Percentiles rank a stretch among this genome's conserved stretches.
Evolutionary conservation across 306 rosid species (phyloP).

Genomic region (Lablab purpureus): DNA sequence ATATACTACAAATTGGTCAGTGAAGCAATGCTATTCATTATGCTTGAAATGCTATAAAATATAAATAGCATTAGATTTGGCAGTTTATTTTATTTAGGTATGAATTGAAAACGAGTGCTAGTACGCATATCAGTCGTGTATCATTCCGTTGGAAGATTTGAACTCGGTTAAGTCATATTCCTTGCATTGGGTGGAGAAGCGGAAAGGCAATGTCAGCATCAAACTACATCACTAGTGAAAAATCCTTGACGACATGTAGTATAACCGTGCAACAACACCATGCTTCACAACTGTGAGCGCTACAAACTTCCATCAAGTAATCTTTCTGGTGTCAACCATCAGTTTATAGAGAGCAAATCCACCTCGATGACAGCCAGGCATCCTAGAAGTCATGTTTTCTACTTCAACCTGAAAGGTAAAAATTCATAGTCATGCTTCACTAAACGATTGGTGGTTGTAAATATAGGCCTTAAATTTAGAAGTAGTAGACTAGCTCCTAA

Average conservation of each 20-base stretch:
- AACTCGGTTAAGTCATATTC: slow-evolving; percentile 7
- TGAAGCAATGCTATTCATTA: slow-evolving; percentile 18
- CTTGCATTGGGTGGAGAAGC: background rate
- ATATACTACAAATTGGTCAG: background rate
- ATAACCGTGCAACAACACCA: slow-evolving; percentile 18
- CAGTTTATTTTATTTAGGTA: slow-evolving; percentile 17
- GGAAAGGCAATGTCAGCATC: slow-evolving; percentile 30
- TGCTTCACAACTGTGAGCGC: slow-evolving; percentile 14
- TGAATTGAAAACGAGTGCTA: slow-evolving; percentile 24
- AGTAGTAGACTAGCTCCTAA: background rate
- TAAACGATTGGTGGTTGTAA: background rate
- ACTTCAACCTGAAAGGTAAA: slow-evolving; percentile 65
- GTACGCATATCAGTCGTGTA: slow-evolving; percentile 23
- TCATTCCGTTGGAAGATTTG: slow-evolving; percentile 22
- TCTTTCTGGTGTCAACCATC: slow-evolving; percentile 70
- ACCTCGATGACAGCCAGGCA: slow-evolving; percentile 98
- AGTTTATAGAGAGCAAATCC: slow-evolving; percentile 79
- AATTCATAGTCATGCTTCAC: slow-evolving; percentile 46
- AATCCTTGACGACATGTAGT: slow-evolving; percentile 14
- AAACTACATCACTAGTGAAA: slow-evolving; percentile 21
- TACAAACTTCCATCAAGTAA: slow-evolving; percentile 48
- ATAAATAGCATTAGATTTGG: slow-evolving; percentile 8
- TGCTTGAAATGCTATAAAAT: background rate
- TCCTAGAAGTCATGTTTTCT: slow-evolving; percentile 74
- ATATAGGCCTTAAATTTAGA: slow-evolving; percentile 11